These are phyloP conservation scores for Talaromyces sp. DNA, from an alignment of 2,329 filamentous ascomycete genomes.

Conservation along the genomic window DNA sequence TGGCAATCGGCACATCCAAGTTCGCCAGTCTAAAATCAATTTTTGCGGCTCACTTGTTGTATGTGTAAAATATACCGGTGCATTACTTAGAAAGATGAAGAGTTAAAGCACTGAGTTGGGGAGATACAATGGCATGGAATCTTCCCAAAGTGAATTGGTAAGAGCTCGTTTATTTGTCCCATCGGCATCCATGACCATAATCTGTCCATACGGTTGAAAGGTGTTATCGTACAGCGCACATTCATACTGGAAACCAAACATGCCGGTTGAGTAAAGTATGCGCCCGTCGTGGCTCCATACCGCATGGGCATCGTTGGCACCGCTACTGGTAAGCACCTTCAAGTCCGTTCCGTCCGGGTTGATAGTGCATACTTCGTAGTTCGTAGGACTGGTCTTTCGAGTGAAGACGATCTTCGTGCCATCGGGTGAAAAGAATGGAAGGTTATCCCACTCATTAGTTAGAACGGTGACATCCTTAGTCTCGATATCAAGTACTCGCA, in stretches of 20 bases:
- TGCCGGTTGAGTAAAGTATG: slow-evolving; percentile 39
- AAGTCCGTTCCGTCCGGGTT: slow-evolving; percentile 37
- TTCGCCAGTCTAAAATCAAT: too few species aligned
- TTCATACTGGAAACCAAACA: slow-evolving; percentile 44
- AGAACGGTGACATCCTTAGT: slow-evolving; percentile 28
- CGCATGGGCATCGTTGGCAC: neutral
- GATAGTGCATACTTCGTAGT: slow-evolving; percentile 42
- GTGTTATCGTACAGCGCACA: slow-evolving; percentile 38
- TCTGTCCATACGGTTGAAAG: slow-evolving; percentile 45
- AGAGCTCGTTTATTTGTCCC: slow-evolving; percentile 28
- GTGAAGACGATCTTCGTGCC: slow-evolving; percentile 38
- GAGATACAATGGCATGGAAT: slow-evolving; percentile 26
- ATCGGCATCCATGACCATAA: slow-evolving; percentile 42
- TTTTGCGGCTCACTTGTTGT: too few species aligned
- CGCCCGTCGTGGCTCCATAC: slow-evolving; percentile 27
- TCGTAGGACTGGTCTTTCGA: slow-evolving; percentile 27
- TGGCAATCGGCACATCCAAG: too few species aligned
- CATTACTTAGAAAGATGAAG: neutral
- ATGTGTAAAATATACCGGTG: too few species aligned
- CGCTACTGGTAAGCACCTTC: slow-evolving; percentile 16
- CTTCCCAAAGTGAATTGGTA: slow-evolving; percentile 28
- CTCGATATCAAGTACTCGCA: slow-evolving; percentile 16
- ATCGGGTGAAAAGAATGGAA: slow-evolving; percentile 37
- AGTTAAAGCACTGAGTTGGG: slow-evolving; percentile 10
- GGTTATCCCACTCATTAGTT: slow-evolving; percentile 37